phyloP scores from a whole-genome alignment of 208 protist genomes.

The Leishmania braziliensis region DNA sequence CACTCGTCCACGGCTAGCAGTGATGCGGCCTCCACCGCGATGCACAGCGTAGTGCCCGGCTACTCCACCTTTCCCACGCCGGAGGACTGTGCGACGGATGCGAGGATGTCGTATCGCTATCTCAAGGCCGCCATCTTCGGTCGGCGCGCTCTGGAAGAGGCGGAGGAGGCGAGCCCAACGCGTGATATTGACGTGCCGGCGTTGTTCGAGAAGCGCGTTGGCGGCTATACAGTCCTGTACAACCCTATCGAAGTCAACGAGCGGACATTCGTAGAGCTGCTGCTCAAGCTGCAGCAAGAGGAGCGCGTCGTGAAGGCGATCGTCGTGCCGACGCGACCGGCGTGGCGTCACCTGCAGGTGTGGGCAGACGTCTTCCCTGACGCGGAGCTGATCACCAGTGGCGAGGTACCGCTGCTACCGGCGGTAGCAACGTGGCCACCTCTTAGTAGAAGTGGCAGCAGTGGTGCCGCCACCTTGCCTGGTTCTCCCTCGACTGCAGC shows the following conservation, averaged over 20 bases:
- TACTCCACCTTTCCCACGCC: constrained; percentile 43
- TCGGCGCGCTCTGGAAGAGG: constrained; percentile 18
- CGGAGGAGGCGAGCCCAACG: constrained; percentile 11
- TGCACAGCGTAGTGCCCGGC: constrained; percentile 4
- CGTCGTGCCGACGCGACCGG: constrained; percentile 74
- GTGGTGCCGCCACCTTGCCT: not conserved
- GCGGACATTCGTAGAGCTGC: constrained; percentile 51
- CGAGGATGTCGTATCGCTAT: constrained; percentile 24
- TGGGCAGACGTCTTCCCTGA: constrained; percentile 86
- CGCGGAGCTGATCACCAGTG: constrained; percentile 52
- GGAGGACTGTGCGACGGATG: constrained; percentile 37
- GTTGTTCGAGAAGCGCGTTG: constrained; percentile 37
- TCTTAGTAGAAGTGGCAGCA: not conserved
- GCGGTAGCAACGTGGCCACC: not conserved
- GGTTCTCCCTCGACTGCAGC: not conserved
- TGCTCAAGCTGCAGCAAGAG: constrained; percentile 62
- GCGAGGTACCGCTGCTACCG: constrained; percentile 27
- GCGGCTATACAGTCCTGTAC: constrained; percentile 82
- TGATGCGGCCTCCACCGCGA: not conserved
- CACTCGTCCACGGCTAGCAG: not conserved
- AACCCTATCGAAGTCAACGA: constrained; percentile 81
- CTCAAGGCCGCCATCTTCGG: constrained; percentile 36
- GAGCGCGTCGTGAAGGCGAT: constrained; percentile 73
- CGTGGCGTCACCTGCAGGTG: constrained; percentile 61
- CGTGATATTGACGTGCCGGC: constrained; percentile 13